A percentile compares a stretch with the other conserved stretches of the same genome.
Evolutionary conservation across 2,329 filamentous ascomycete species (phyloP).

Genomic region (Beauveria asiatica): DNA sequence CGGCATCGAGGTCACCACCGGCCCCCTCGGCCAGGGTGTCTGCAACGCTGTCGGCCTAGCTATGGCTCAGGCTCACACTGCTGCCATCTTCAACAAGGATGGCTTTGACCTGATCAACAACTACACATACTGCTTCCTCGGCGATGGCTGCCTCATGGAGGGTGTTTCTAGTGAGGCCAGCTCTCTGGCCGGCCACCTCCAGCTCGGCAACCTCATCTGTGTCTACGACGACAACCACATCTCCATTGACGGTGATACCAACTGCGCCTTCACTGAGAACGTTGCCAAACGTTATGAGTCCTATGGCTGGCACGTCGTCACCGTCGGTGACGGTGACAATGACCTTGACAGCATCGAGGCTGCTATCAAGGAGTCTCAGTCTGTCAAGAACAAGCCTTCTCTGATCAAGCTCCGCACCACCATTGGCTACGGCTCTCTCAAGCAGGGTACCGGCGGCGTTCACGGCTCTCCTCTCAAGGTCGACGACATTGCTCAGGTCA

Average conservation of each 20-base stretch:
- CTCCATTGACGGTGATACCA: constrained; percentile 88
- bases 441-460: constrained; percentile 89
- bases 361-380: constrained; percentile 76
- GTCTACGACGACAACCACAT: constrained; percentile 99
- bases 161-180: constrained; percentile 90
- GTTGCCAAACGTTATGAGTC: constrained; percentile 90
- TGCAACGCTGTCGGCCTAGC: constrained; percentile 96
- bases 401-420: constrained; percentile 96
- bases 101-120: constrained; percentile 87
- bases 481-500: constrained; percentile 88
- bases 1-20: constrained; percentile 95
- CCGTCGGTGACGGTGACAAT: constrained; percentile 79
- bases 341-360: constrained; percentile 82
- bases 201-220: constrained; percentile 94
- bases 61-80: constrained; percentile 89
- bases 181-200: constrained; percentile 87
- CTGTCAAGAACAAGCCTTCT: constrained; percentile 91
- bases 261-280: constrained; percentile 94
- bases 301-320: constrained; percentile 89
- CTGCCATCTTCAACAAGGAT: constrained; percentile 91
- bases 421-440: constrained; percentile 90
- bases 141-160: constrained; percentile 98
- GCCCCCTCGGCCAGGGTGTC: constrained; percentile 95
- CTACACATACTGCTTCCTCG: constrained; percentile 95
- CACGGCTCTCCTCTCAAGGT: constrained; percentile 94